Evolutionary conservation across 768 basidiomycete genomes (phyloP), one percentile per base, ranked within the genome.

Genomic region (Boletus speciosus): DNA sequence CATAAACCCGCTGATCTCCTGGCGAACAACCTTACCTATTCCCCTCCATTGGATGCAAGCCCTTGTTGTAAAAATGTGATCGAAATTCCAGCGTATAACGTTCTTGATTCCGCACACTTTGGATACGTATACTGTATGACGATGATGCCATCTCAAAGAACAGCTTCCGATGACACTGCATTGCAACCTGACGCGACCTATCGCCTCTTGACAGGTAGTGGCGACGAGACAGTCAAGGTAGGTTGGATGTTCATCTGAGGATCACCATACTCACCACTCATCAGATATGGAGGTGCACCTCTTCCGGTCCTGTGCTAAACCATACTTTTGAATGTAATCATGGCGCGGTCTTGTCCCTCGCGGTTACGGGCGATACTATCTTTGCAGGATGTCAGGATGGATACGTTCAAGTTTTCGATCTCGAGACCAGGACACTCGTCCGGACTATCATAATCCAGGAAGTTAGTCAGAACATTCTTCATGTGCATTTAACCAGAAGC

Each of bases 311-410:
- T 0, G 69, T 66, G 21, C 72, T 84, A 5, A 62, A 81, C 21
- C 83, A 90, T 57, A 83, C 86, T 4, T 91, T 90, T 56, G 76
- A 81, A 29, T 90, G 87, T 61, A 77, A 71, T 50, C 83, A 83
- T 60, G 90, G 93, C 2, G 95, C 93, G 0, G 84, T 97, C 6
- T 76, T 94, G n/a, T 83, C 92, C 0, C 76, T 98, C 27, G 82
- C 83, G 2, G 81, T 81, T 0, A 77, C 78, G 34, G 86, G 85
- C 21, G 90, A 90, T 19, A 90, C 91, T 1, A 77, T 98, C 21
- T 97, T 88, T 63, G 96, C 92, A 7, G 96, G 93, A 0, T 90
- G 94, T 61, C 96, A 98, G 71, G 93, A 93, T 58, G 96, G 96
- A 3, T 86, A 89, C 61, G 90, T 98, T 61, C 88, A 88, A 58